Evolutionary conservation across 2,329 filamentous ascomycete species (phyloP), one percentile per base, ranked within the genome.

Genomic region (Lomentospora prolificans): DNA sequence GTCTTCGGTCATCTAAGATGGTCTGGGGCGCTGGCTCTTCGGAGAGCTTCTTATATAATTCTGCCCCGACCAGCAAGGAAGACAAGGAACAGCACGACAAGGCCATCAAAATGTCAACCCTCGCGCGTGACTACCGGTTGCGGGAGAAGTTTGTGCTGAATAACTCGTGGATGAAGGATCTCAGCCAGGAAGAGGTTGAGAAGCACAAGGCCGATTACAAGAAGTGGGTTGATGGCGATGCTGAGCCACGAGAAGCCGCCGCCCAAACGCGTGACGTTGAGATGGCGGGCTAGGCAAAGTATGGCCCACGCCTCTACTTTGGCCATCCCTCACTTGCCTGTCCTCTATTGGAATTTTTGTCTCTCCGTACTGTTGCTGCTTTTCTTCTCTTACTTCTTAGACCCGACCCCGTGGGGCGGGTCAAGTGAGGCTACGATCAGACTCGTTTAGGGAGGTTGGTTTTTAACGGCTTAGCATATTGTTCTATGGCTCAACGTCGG

Each of bases 121-220:
- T 86, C 58, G 81, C 87, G 70, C 86, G 89, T 24, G 79, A 88
- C 60, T 75, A 75, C 62, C 87, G 83, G 67, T 73, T 91, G 65
- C 79, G 81, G 60, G 86, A 94, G 77, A 94, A 92, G 76, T 76
- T 90, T 69, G 82, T 95, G 60, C 86, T 86, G 71, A 87, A 91
- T 76, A 85, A 86, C 58, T 80, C 88, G 59, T 92, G 90, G 71
- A 77, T 95, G 68, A 82, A 89, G 70, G 87, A 89, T 55, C 75
- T 89, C 70, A 87, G 86, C 67, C 87, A 89, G 70, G 87, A 87
- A 61, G 81, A 86, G 63, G 84, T 87, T n/a, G 76, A 86, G 65
- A 81, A 86, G 68, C 83, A 83, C 61, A 91, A 91, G 72, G 81
- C 84, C 64, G 79, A 80, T 57, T 82, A 77, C 62, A 70, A 74